Conservation (phyloP, 2,329 filamentous ascomycete genomes). For the Ophiostoma tasmaniense region DNA sequence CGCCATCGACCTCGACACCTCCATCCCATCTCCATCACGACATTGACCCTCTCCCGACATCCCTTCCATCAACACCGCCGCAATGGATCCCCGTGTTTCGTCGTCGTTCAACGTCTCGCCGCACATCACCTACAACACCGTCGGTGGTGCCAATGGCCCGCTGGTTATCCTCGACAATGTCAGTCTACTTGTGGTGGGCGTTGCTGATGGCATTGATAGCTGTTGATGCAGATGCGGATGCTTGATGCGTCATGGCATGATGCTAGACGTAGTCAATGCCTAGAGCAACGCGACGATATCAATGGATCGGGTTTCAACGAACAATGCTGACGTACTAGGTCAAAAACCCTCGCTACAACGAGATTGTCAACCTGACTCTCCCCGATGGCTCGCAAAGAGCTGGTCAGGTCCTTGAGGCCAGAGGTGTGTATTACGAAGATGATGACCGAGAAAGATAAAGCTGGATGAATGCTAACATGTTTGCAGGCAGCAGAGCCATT, state of each 20-base stretch:
- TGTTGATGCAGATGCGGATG: not conserved
- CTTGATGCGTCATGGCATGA: too few species aligned
- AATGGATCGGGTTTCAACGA: not conserved
- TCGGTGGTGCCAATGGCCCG: slow-evolving; percentile 94
- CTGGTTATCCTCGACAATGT: slow-evolving; percentile 97
- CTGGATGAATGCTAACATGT: not conserved
- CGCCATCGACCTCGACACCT: not conserved
- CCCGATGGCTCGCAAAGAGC: slow-evolving; percentile 90
- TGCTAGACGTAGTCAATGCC: not conserved
- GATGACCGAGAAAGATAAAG: not conserved
- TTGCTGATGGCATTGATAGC: not conserved
- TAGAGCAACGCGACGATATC: not conserved
- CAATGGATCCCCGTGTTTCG: slow-evolving; percentile 50
- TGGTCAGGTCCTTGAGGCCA: slow-evolving; percentile 93
- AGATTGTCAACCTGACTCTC: slow-evolving; percentile 92
- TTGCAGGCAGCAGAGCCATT: slow-evolving; percentile 75
- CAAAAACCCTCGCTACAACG: slow-evolving; percentile 96
- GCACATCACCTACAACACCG: slow-evolving; percentile 88
- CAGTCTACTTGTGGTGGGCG: slow-evolving; percentile 26
- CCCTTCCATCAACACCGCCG: not conserved
- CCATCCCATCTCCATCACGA: not conserved
- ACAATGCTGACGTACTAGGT: slow-evolving; percentile 49
- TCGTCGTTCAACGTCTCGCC: slow-evolving; percentile 53
- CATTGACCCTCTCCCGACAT: not conserved
- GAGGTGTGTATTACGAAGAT: slow-evolving; percentile 51